These are phyloP conservation scores for Russula ochroleuca DNA, from an alignment of 768 basidiomycete genomes.

Conservation along the genomic window DNA sequence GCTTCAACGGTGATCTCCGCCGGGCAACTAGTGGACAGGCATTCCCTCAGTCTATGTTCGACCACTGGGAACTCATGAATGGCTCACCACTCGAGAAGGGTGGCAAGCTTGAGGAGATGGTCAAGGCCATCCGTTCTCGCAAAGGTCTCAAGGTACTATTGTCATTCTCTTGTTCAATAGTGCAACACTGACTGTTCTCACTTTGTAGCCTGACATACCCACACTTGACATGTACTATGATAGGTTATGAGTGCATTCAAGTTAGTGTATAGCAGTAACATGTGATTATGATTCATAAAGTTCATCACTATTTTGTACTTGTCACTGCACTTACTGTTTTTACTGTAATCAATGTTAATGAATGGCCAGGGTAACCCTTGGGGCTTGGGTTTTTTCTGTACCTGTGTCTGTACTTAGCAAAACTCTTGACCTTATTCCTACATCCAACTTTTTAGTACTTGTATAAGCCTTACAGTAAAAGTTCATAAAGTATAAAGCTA, in stretches of 20 bases:
- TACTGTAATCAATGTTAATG: too few species aligned
- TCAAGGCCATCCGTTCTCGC: slow-evolving; percentile 74
- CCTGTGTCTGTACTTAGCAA: too few species aligned
- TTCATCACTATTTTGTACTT: slow-evolving; percentile 19
- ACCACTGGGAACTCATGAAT: slow-evolving; percentile 85
- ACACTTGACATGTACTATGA: slow-evolving; percentile 88
- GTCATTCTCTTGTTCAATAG: neutral
- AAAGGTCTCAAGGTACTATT: slow-evolving; percentile 85
- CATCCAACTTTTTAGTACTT: too few species aligned
- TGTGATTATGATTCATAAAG: slow-evolving; percentile 13
- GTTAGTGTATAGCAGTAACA: slow-evolving; percentile 9
- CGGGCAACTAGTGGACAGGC: slow-evolving; percentile 93
- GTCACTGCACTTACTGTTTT: slow-evolving; percentile 5
- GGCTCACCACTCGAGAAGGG: slow-evolving; percentile 87
- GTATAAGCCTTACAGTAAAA: too few species aligned
- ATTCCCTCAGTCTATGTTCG: slow-evolving; percentile 94
- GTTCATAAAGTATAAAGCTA: too few species aligned
- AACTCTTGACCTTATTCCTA: too few species aligned
- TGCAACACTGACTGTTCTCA: slow-evolving; percentile 20
- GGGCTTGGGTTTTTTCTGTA: too few species aligned
- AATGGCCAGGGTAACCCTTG: too few species aligned
- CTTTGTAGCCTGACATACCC: slow-evolving; percentile 77
- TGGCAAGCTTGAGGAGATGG: slow-evolving; percentile 84
- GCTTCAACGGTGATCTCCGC: slow-evolving; percentile 96
- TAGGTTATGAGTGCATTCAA: slow-evolving; percentile 57